Base-by-base conservation (phyloP, 73 alveolate species). In the Stentor coeruleus region DNA sequence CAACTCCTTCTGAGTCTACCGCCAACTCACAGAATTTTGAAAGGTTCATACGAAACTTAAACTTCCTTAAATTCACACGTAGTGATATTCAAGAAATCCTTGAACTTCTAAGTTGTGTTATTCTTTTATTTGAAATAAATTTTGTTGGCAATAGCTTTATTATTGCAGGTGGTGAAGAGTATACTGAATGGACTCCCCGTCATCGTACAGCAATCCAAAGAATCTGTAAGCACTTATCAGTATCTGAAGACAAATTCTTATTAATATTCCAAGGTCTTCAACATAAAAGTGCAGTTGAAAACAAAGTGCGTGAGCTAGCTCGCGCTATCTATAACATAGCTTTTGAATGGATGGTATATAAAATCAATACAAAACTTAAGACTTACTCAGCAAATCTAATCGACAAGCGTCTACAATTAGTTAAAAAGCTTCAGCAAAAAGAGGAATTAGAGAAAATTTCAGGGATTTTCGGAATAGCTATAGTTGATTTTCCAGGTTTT, bases 401-500 rank as follows among this genome's bases (percentile, higher is more conserved):
- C 15, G 73, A 57, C 1, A 57, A 57, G 73, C 15, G 73, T 57
- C 15, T 57, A 20, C n/a, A 66, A 66, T 15, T 37, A 33, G 79
- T 66, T 20, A 66, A 66, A 66, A 66, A 66, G 33, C 37, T 31
- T 66, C 11, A 11, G 49, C n/a, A 3, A 20, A 33, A 66, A 1
- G 37, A 66, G 14, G 0, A 26, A 33, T 20, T 28, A 66, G 14
- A 26, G 14, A 20, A 66, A 66, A 20, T 11, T 2, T 2, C 40
- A 66, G 28, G 73, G 28, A 20, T 57, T 57, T 66, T 28, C 33
- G 15, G n/a, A 2, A 66, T 66, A 28, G n/a, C 79, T 26, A 33
- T 66, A 20, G 79, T 66, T 1, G 79, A 66, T 33, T 66, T 66
- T 66, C 79, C 79, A 28, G 79, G 79, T 26, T 66, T 66, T 66